phyloP scores from a whole-genome alignment of 1,139 yeast species.

The Candida sp. region DNA sequence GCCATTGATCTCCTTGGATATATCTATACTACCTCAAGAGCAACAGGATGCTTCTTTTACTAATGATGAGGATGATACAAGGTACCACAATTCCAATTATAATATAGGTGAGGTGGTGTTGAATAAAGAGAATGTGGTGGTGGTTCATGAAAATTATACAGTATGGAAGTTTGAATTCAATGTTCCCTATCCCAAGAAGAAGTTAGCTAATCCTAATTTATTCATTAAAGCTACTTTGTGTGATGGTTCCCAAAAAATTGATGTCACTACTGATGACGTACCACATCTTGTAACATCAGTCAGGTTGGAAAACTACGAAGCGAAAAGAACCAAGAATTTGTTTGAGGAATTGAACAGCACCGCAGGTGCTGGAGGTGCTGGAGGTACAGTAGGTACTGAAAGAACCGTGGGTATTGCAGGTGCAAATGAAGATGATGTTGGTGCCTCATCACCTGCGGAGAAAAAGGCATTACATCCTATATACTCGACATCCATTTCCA shows the following conservation, averaged over 20 bases:
- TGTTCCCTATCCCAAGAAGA: constrained; percentile 34
- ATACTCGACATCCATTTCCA: constrained; percentile 5
- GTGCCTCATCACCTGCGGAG: background rate
- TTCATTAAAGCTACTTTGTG: constrained; percentile 21
- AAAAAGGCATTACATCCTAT: constrained; percentile 1
- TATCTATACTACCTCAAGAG: constrained; percentile 28
- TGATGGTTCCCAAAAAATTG: constrained; percentile 7
- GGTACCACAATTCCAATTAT: constrained; percentile 7
- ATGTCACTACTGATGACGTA: constrained; percentile 2
- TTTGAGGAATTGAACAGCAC: constrained; percentile 14
- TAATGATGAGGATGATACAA: background rate
- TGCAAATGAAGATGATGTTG: background rate
- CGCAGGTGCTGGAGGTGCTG: background rate
- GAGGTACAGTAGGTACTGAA: background rate
- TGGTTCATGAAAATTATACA: constrained; percentile 9
- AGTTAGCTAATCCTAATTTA: constrained; percentile 28
- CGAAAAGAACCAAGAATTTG: constrained; percentile 18
- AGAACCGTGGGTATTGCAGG: background rate
- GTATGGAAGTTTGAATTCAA: constrained; percentile 36
- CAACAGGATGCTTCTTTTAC: constrained; percentile 7
- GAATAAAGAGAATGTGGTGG: constrained; percentile 7
- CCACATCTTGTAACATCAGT: background rate
- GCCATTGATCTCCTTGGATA: constrained; percentile 19
- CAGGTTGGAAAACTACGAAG: constrained; percentile 17
- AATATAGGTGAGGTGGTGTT: constrained; percentile 14